phyloP scores from a whole-genome alignment of 306 rosid genomes.

The Argentina anserina region DNA sequence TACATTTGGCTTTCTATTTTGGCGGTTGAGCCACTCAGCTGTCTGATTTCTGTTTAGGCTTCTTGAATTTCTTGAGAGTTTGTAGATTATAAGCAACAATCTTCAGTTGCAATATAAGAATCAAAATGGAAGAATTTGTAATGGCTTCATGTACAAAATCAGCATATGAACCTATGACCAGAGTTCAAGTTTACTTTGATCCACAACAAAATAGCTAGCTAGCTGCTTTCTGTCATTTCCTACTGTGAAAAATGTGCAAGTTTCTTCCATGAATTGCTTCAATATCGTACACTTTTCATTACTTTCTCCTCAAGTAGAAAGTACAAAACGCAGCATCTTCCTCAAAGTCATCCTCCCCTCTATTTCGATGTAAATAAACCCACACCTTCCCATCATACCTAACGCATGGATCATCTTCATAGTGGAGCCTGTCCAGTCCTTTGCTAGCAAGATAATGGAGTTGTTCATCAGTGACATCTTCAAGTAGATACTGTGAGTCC shows the following conservation, averaged over 20 bases:
- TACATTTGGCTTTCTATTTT: slow-evolving; percentile 27
- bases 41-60: slow-evolving; percentile 19
- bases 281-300: background rate
- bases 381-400: slow-evolving; percentile 60
- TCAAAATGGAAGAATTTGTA: background rate
- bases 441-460: slow-evolving; percentile 54
- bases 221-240: background rate
- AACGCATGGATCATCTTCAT: slow-evolving; percentile 70
- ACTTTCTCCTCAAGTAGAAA: slow-evolving; percentile 39
- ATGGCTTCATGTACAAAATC: slow-evolving; percentile 2
- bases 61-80: slow-evolving; percentile 38
- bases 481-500: slow-evolving; percentile 65
- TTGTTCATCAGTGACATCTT: slow-evolving; percentile 64
- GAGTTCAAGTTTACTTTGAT: background rate
- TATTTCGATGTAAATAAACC: slow-evolving; percentile 69
- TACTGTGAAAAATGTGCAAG: background rate
- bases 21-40: slow-evolving; percentile 28
- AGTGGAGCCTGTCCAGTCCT: slow-evolving; percentile 63
- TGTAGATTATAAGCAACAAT: background rate
- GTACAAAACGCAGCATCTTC: slow-evolving; percentile 58
- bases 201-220: background rate
- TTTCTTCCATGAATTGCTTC: background rate
- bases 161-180: background rate
- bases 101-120: background rate
- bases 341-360: slow-evolving; percentile 69